phyloP scores from a whole-genome alignment of 495 filamentous ascomycete species.

The Annulohypoxylon stygium region DNA sequence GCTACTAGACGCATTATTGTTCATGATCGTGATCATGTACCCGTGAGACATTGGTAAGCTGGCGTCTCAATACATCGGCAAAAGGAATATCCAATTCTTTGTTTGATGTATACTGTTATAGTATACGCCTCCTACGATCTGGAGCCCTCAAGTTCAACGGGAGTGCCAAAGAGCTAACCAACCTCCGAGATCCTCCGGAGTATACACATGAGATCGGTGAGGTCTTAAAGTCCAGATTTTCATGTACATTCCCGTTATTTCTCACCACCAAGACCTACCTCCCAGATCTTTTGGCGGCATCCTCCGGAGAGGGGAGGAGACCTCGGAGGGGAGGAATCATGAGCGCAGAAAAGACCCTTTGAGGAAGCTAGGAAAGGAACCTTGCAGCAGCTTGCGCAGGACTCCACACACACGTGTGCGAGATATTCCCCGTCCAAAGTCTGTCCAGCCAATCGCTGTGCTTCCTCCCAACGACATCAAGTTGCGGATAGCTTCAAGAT shows the following conservation, averaged over 20 bases:
- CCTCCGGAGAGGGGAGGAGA: constrained; percentile 7
- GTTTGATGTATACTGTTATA: not conserved
- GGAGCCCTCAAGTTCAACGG: constrained; percentile 9
- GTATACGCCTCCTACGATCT: constrained; percentile 22
- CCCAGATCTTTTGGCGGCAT: not conserved
- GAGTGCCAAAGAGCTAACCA: constrained; percentile 29
- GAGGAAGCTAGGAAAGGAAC: constrained; percentile 28
- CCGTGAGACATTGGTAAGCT: not conserved
- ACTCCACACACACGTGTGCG: constrained; percentile 25
- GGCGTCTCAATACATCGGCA: not conserved
- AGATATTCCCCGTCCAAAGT: constrained; percentile 1
- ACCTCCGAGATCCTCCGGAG: constrained; percentile 31
- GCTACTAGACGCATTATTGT: not conserved
- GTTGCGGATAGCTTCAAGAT: constrained; percentile 26
- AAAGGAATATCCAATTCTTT: not conserved
- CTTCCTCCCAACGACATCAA: constrained; percentile 17
- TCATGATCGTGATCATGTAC: constrained; percentile 9
- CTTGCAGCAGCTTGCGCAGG: constrained; percentile 19
- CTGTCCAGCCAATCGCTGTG: constrained; percentile 9
- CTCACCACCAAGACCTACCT: not conserved
- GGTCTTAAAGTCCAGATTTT: not conserved
- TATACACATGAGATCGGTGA: constrained; percentile 11
- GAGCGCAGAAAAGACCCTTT: constrained; percentile 12
- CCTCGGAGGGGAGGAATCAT: not conserved
- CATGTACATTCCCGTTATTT: not conserved